A percentile compares a stretch with the other conserved stretches of the same genome.
Conservation (phyloP, 2,329 filamentous ascomycete species). For the Colletotrichum orbiculare region DNA sequence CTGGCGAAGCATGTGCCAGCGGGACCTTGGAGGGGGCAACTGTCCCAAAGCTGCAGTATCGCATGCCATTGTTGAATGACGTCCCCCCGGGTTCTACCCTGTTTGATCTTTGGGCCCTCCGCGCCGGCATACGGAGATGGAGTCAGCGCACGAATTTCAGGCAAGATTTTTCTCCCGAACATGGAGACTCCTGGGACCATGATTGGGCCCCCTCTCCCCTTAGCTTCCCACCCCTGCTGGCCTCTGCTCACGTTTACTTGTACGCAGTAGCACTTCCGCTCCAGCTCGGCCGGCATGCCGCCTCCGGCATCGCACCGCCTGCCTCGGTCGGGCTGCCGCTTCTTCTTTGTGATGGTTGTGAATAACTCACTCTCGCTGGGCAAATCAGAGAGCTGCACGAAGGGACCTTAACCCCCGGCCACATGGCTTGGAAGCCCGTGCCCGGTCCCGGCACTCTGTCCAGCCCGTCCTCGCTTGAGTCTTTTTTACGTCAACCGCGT, state of each 20-base stretch:
- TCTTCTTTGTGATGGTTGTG: constrained; percentile 32
- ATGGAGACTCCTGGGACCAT: constrained; percentile 18
- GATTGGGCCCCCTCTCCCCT: constrained; percentile 6
- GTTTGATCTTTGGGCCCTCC: constrained; percentile 30
- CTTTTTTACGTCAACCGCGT: constrained; percentile 36
- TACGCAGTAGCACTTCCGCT: constrained; percentile 16
- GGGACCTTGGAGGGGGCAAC: constrained; percentile 12
- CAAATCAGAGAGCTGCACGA: constrained; percentile 34
- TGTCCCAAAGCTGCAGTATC: constrained; percentile 13
- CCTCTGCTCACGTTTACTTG: not conserved
- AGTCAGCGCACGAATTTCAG: constrained; percentile 25
- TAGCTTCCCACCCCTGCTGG: not conserved
- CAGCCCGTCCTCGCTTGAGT: constrained; percentile 29
- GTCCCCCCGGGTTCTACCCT: constrained; percentile 28
- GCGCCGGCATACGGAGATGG: constrained; percentile 21
- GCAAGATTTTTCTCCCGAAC: constrained; percentile 29
- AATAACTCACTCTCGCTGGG: constrained; percentile 23
- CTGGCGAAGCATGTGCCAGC: constrained; percentile 34
- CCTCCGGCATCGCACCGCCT: constrained; percentile 35
- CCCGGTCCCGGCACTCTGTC: constrained; percentile 36
- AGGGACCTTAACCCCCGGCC: constrained; percentile 20
- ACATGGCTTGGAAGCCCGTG: constrained; percentile 19
- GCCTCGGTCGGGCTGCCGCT: constrained; percentile 17
- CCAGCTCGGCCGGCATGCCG: constrained; percentile 2
- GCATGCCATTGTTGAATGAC: constrained; percentile 33